These are phyloP conservation scores for Phtheirospermum japonicum DNA, from an alignment of 257 asterid genomes.

Conservation along the genomic window DNA sequence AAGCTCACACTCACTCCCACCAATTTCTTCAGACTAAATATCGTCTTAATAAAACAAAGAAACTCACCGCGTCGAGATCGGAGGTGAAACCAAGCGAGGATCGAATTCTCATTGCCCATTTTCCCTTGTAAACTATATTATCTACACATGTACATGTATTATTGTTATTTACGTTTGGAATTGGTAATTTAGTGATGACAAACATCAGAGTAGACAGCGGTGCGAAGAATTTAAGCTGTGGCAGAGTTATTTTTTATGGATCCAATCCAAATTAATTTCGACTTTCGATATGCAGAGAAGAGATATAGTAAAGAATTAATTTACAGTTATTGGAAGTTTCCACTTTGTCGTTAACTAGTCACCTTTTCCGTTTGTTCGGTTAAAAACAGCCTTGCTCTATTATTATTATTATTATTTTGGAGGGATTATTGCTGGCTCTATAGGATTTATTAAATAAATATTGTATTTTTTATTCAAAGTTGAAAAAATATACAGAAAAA, in stretches of 20 bases:
- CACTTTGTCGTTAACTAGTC: background rate
- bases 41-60: no score
- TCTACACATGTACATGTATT: no score
- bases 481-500: no score
- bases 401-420: no score
- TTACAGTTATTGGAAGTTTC: background rate
- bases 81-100: conserved; percentile 53
- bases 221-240: background rate
- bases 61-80: conserved; percentile 60
- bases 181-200: background rate
- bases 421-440: no score
- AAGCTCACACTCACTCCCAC: no score
- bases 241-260: background rate
- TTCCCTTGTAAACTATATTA: background rate
- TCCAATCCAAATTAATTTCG: no score
- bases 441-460: no score
- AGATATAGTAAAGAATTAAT: background rate
- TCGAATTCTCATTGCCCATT: conserved; percentile 40
- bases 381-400: no score
- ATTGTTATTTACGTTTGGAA: background rate
- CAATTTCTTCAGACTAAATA: background rate
- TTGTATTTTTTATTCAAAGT: no score
- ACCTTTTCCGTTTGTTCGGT: background rate
- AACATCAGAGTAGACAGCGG: conserved; percentile 22
- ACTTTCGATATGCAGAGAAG: background rate